Evolutionary conservation across 2,329 filamentous ascomycete genomes (phyloP).

Genomic region (Fusarium penzigii): DNA sequence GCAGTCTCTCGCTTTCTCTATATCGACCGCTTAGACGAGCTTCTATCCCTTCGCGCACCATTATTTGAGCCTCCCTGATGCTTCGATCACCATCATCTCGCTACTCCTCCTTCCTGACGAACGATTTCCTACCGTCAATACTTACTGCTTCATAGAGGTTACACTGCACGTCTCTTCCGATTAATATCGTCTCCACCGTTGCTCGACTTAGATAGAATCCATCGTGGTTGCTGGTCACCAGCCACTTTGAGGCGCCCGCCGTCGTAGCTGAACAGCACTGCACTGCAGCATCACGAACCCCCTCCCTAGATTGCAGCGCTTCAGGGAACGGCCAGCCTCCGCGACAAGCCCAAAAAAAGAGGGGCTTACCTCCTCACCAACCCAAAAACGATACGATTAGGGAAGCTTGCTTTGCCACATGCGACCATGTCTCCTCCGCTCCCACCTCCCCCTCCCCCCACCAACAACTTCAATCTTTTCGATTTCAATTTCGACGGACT

Average conservation of each 20-base stretch:
- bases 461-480: constrained; percentile 35
- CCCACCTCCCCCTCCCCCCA: constrained; percentile 33
- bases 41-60: neutral
- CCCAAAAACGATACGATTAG: constrained; percentile 28
- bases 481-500: constrained; percentile 35
- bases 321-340: neutral
- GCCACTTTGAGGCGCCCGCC: neutral
- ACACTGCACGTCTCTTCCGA: neutral
- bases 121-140: neutral
- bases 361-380: neutral
- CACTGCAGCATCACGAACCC: neutral
- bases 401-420: constrained; percentile 21
- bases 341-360: neutral
- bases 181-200: neutral
- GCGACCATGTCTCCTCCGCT: constrained; percentile 39
- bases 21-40: neutral
- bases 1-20: neutral
- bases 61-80: neutral
- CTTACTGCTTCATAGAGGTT: neutral
- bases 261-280: neutral
- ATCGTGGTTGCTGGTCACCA: neutral
- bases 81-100: neutral
- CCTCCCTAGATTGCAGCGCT: neutral
- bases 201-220: neutral
- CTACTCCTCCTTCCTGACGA: neutral